Evolutionary conservation across 208 protist genomes (phyloP), one percentile per base, ranked within the genome.

Genomic region (Leishmania braziliensis): DNA sequence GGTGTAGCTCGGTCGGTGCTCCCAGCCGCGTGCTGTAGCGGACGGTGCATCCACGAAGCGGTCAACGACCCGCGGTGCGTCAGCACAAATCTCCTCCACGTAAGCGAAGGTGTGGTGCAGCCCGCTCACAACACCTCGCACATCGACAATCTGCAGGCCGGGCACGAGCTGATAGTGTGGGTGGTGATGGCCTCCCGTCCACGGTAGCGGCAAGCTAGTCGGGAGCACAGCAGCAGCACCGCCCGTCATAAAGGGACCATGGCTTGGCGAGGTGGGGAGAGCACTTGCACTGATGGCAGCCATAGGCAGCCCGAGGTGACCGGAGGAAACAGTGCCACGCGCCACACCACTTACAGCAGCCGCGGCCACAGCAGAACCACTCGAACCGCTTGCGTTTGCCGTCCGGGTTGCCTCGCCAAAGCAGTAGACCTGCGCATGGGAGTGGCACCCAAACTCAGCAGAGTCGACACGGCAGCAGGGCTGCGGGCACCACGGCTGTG

Each of bases 101-200:
- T 87, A 93, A 33, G 88, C 89, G 84, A 96, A 96, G 65, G 91
- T 93, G 84, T 97, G 94, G 69, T 94, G 90, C 54, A 95, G 81
- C n/a, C 94, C 94, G 80, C 91, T 95, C 77, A 94, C 92, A 1
- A 95, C 91, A 48, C 84, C 86, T 18, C 77, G 84, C 60, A 97
- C 91, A 78, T 95, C 84, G 1, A 93, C 75, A 20, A 58, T 54
- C 75, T 93, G 84, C 63, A 97, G 74, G 1, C 88, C 88, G 5
- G 83, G 80, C 16, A 97, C 86, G 50, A 89, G 86, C 60, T 87
- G 76, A 62, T 85, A 91, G 72, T 88, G 90, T 20, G 77, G 69
- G 62, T 85, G 71, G 62, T 80, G 78, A 29, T 80, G 75, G 3
- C 82, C 82, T 6, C 63, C 83, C 0, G 78, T 86, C 62, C 72